Conservation (phyloP, 495 filamentous ascomycete species). For the Lepidopterella palustris region DNA sequence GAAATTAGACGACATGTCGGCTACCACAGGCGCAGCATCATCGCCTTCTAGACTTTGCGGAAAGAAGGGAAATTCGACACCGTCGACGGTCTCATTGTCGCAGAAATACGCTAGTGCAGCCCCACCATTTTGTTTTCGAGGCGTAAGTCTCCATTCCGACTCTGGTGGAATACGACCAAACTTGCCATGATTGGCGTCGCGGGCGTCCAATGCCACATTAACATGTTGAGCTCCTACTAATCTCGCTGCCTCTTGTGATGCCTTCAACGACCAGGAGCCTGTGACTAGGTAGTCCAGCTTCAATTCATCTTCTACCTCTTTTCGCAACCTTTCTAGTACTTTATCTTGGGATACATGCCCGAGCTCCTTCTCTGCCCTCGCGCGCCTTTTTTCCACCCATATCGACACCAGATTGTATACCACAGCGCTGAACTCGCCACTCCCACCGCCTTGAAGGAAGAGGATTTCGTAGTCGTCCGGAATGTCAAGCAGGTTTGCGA, state of each 20-base stretch:
- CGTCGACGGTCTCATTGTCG: constrained; percentile 92
- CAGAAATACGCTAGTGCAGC: constrained; percentile 85
- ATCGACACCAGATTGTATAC: constrained; percentile 74
- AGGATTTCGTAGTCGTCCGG: constrained; percentile 70
- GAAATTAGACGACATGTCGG: constrained; percentile 84
- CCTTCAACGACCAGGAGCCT: constrained; percentile 89
- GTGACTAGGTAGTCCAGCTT: constrained; percentile 87
- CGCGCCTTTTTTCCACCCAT: constrained; percentile 64
- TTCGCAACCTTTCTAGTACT: constrained; percentile 53
- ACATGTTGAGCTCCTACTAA: constrained; percentile 70
- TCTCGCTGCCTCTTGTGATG: constrained; percentile 73
- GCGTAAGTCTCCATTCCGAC: constrained; percentile 67
- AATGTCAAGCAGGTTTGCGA: constrained; percentile 58
- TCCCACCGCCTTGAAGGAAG: constrained; percentile 80
- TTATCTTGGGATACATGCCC: no score
- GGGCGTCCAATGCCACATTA: constrained; percentile 69
- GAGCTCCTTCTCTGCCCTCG: constrained; percentile 36
- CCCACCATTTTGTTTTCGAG: constrained; percentile 46
- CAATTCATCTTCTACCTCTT: constrained; percentile 58
- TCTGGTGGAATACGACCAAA: constrained; percentile 78
- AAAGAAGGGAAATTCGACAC: constrained; percentile 83
- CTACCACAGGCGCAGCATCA: constrained; percentile 62
- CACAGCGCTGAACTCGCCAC: constrained; percentile 71
- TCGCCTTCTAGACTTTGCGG: constrained; percentile 53
- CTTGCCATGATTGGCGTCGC: constrained; percentile 68